Evolutionary conservation across 192 early-diverging fungal species (phyloP).

Genomic region (Podila verticillata): DNA sequence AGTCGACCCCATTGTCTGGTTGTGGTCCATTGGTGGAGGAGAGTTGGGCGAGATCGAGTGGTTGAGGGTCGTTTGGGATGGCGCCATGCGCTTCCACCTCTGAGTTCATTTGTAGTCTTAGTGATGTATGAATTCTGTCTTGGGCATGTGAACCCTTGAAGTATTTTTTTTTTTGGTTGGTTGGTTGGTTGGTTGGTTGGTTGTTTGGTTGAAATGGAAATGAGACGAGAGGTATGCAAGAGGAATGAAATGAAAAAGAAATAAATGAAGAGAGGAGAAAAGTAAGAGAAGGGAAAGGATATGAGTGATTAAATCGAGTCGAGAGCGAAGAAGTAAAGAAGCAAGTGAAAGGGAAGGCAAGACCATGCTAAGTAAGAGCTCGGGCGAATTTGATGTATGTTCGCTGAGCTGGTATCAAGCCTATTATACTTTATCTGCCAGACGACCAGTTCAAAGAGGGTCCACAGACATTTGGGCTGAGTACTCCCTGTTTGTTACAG

Average conservation of each 20-base stretch:
- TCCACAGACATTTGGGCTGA: no score
- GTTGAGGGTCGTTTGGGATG: neutral
- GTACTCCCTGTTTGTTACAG: no score
- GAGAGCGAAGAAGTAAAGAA: neutral
- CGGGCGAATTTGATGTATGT: no score
- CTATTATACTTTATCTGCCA: no score
- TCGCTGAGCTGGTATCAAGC: no score
- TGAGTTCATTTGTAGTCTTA: no score
- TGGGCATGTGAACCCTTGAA: no score
- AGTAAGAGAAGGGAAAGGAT: neutral
- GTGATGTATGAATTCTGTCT: no score
- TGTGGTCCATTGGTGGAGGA: slow-evolving; percentile 6
- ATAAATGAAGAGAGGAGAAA: neutral
- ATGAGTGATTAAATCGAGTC: neutral
- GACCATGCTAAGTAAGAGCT: no score
- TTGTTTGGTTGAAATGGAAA: neutral
- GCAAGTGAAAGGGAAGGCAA: neutral
- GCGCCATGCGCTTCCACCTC: slow-evolving; percentile 5
- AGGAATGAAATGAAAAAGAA: neutral
- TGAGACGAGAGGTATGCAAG: neutral
- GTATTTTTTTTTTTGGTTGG: no score
- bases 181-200: neutral
- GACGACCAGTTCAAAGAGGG: no score
- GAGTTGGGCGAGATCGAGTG: slow-evolving; percentile 17
- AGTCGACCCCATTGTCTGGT: neutral